Evolutionary conservation across 768 basidiomycete species (phyloP).

Genomic region (Podaxis sp.): DNA sequence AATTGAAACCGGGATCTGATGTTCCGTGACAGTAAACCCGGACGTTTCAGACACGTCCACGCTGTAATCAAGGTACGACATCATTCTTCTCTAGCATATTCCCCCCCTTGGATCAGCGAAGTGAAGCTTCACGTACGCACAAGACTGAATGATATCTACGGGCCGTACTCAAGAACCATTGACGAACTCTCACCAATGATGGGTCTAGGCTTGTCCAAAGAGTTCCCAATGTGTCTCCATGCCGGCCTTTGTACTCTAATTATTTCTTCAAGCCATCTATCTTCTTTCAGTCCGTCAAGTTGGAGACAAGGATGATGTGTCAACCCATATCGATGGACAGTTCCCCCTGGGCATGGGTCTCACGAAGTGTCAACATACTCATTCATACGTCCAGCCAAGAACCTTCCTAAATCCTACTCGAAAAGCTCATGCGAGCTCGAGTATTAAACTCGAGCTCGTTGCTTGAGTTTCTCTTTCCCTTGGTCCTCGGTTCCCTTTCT

Average conservation of each 20-base stretch:
- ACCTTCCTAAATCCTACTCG: slow-evolving; percentile 18
- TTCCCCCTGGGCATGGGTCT: slow-evolving; percentile 33
- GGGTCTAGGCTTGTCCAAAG: not conserved
- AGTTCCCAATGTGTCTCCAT: not conserved
- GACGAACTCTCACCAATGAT: not conserved
- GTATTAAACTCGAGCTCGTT: slow-evolving; percentile 13
- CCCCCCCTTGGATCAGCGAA: not conserved
- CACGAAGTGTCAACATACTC: slow-evolving; percentile 29
- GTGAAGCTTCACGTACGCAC: not conserved
- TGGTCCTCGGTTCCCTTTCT: not conserved
- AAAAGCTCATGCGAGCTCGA: slow-evolving; percentile 16
- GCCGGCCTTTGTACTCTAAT: not conserved
- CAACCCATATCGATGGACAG: slow-evolving; percentile 28
- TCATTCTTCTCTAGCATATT: not conserved
- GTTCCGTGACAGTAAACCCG: slow-evolving; percentile 7
- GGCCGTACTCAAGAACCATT: not conserved
- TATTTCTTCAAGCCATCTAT: slow-evolving; percentile 1
- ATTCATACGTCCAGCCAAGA: not conserved
- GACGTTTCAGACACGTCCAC: slow-evolving; percentile 1
- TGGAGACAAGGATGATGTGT: slow-evolving; percentile 3
- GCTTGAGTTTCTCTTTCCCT: not conserved
- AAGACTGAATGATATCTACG: not conserved
- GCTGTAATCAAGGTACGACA: slow-evolving; percentile 11
- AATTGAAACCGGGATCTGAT: slow-evolving; percentile 1
- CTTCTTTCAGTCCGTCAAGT: slow-evolving; percentile 19